Evolutionary conservation across 2,329 filamentous ascomycete genomes (phyloP), one percentile per base, ranked within the genome.

Genomic region (Aspergillus fischeri): DNA sequence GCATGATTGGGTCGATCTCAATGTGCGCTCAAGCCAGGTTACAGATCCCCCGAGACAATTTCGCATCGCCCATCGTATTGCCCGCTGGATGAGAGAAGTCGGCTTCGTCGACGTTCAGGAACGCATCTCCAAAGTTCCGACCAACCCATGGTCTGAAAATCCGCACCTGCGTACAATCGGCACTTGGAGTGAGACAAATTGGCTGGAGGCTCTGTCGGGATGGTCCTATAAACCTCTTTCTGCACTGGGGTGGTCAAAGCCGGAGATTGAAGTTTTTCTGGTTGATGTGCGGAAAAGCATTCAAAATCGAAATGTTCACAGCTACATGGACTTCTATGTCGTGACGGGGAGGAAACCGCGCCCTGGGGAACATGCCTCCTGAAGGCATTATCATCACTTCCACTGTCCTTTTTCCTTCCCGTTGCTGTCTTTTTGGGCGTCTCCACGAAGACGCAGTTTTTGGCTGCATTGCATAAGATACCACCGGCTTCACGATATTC

Each of bases 61-160:
- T 55, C 75, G 81, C 3, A 76, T 85, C 28, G 82, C 81, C 0
- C 78, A 83, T 44, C 77, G 80, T 47, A 67, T 85, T 35, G 81
- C 82, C 57, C 73, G 68, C 3, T 83, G 78, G 75, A 82, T 86
- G 70, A 75, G 78, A 65, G 78, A 81, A 28, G 78, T 81, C 1
- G 85, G 85, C 0, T 86, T 85, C 56, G 76, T 81, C 2, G 81
- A 86, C 54, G 78, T 87, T 10, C 73, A 81, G 49, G 79, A 83
- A 60, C 75, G 77, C 35, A 66, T 81, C 14, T 77, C 75, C 61
- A 84, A 83, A 67, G 74, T 86, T 6, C 80, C 81, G 0, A 72
- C 79, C 29, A 82, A 81, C 52, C 68, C 75, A 2, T 84, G 81
- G 81, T 77, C 80, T 0, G 73, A 71, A 50, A 80, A 83, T 55